Base-by-base conservation (phyloP, 2,329 filamentous ascomycete genomes). In the Talaromyces sp. region DNA sequence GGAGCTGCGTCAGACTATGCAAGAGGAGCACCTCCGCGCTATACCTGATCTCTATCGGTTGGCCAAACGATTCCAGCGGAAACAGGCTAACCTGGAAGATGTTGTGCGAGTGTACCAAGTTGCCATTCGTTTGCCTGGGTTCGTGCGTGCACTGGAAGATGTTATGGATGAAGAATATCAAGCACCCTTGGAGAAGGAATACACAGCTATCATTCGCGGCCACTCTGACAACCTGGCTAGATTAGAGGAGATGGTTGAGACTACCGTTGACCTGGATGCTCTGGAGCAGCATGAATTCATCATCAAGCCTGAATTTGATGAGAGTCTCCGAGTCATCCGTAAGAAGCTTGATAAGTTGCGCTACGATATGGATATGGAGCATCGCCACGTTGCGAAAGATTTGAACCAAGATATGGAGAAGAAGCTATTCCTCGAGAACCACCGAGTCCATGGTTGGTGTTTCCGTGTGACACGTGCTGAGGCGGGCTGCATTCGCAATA, bases 241-340 rank as follows among this genome's bases (percentile, higher is more conserved):
- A 69, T 80, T 99, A 10, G 90, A 93, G 67, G 94, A 99, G 70
- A 97, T 99, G 91, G 94, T 99, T 0, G 94, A 99, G 77, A 96
- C 94, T 1, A 99, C 95, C 0, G 92, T 99, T 13, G 94, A 99
- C 67, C 83, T 99, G 0, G 90, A 96, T 52, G 94, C 94, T 2
- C 83, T 99, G 10, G 93, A 99, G 66, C 91, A 94, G 61, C 94
- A 99, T 68, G 94, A 99, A 70, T 99, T 95, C 75, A 93, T 97
- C 65, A 99, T 99, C 82, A 99, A 97, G 75, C 90, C 95, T 1
- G 94, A 99, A 68, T 99, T 97, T 60, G 94, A 99, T 66, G 91
- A 97, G 53, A 84, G 86, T 49, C 79, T 99, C 33, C 86, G 88
- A 16, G 85, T 90, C n/a, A 95, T 99, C 62, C 86, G 90, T 47